Conservation (phyloP, 2,329 filamentous ascomycete species). For the Pseudogymnoascus sp. region DNA sequence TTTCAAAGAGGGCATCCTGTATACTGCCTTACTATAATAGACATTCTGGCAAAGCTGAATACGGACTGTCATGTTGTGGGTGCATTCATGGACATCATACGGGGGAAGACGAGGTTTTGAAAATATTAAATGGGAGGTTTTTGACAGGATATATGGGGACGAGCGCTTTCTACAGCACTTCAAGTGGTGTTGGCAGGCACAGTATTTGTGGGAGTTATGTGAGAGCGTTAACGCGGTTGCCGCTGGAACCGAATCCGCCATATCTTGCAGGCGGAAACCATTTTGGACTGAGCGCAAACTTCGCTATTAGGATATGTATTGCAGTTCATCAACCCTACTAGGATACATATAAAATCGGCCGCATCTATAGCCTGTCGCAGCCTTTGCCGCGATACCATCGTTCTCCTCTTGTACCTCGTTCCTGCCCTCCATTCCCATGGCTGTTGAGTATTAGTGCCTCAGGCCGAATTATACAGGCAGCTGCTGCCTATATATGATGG, state of each 20-base stretch:
- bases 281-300: too few species aligned
- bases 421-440: background rate
- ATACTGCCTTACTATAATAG: background rate
- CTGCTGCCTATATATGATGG: background rate
- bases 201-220: background rate
- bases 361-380: background rate
- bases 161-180: background rate
- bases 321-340: too few species aligned
- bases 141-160: background rate
- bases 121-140: too few species aligned
- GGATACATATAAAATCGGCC: background rate
- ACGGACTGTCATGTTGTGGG: background rate
- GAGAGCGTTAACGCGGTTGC: too few species aligned
- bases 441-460: background rate
- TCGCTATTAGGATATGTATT: too few species aligned
- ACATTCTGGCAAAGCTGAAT: background rate
- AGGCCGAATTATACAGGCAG: background rate
- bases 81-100: background rate
- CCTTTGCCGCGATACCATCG: background rate
- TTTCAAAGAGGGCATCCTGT: background rate
- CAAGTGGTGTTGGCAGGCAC: background rate
- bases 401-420: background rate
- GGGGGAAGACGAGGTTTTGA: too few species aligned
- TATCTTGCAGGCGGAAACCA: too few species aligned
- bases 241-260: too few species aligned